Evolutionary conservation across 225 moss, liverwort and hornwort species (phyloP), one percentile per base, ranked within the genome.

Genomic region (Neckera pumila): DNA sequence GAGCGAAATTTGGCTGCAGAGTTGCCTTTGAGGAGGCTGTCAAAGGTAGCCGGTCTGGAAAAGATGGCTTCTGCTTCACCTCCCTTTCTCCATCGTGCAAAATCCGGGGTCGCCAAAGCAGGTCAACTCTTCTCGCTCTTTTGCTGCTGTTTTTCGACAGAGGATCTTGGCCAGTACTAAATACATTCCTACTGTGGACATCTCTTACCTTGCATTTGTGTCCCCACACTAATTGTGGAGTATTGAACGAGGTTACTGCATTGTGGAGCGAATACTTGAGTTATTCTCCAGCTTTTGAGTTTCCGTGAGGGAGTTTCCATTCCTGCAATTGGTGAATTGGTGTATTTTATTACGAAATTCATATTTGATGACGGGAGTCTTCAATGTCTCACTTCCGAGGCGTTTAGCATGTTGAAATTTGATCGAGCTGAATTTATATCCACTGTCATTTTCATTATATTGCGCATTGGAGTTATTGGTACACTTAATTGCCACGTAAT

Each of bases 81-180:
- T 90, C 90, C 64, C 73, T 93, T 12, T 93, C 95, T 88, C 93
- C 94, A 33, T 93, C 95, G 21, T 96, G 96, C 91, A 87, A 84
- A 81, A 92, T 93, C 72, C 92, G 94, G 49, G 85, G 92, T 77
- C 94, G 91, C 84, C 92, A 88, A 49, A 93, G 91, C 89, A 95
- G 95, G 96, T 97, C 49, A 65, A 72, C 83, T 87, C 63, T 72
- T 33, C 71, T 81, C 22, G 8, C 58, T 59, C 5, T 66, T 43
- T 75, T 86, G 2, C 49, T 81, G 3, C 21, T 85, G 31, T 54
- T 61, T 74, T 61, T 61, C 25, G 42, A 28, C 36, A 17, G 54
- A 82, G 82, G n/a, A 57, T 83, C 36, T 54, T 31, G 45, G 23
- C 5, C 40, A 36, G 34, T 38, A 51, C 3, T 60, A 49, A 66